Evolutionary conservation across 1,284 basidiomycete species (phyloP).

Genomic region (Papiliotrema nemorosa): DNA sequence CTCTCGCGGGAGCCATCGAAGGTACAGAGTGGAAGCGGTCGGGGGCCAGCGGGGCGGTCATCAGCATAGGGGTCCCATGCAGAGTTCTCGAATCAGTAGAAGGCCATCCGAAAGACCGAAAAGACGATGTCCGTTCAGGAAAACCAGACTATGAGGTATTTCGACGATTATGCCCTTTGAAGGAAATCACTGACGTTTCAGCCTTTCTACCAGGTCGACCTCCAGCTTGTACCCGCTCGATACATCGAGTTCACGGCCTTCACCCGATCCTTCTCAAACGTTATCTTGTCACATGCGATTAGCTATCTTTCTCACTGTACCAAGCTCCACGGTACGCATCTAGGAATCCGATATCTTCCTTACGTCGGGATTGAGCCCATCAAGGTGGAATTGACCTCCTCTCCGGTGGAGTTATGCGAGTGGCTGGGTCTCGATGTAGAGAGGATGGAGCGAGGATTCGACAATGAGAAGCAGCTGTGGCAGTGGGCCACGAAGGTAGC

Average conservation of each 20-base stretch:
- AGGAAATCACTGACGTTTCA: slow-evolving; percentile 2
- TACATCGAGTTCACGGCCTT: slow-evolving; percentile 15
- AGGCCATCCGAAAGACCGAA: background rate
- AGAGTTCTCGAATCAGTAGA: background rate
- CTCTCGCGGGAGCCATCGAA: slow-evolving; percentile 6
- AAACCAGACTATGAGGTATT: too few species aligned
- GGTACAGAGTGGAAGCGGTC: slow-evolving; percentile 10
- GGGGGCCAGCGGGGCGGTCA: background rate
- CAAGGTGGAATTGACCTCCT: slow-evolving; percentile 22
- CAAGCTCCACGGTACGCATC: slow-evolving; percentile 11
- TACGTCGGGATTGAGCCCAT: slow-evolving; percentile 20
- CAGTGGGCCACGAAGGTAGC: slow-evolving; percentile 20
- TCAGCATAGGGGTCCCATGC: slow-evolving; percentile 9
- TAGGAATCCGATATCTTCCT: slow-evolving; percentile 23
- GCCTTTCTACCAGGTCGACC: slow-evolving; percentile 36
- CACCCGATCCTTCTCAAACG: slow-evolving; percentile 17
- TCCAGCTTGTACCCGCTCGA: slow-evolving; percentile 19
- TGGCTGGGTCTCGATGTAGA: slow-evolving; percentile 31
- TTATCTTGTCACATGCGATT: slow-evolving; percentile 14
- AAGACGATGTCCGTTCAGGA: too few species aligned
- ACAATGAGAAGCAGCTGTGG: slow-evolving; percentile 18
- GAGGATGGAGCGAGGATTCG: slow-evolving; percentile 17
- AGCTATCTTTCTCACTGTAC: slow-evolving; percentile 8
- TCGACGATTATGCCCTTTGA: too few species aligned
- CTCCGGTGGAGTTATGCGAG: slow-evolving; percentile 19